Percentiles rank a stretch among this genome's conserved stretches.
phyloP scores from a whole-genome alignment of 768 basidiomycete species.

The Candolleomyces eurysporus region DNA sequence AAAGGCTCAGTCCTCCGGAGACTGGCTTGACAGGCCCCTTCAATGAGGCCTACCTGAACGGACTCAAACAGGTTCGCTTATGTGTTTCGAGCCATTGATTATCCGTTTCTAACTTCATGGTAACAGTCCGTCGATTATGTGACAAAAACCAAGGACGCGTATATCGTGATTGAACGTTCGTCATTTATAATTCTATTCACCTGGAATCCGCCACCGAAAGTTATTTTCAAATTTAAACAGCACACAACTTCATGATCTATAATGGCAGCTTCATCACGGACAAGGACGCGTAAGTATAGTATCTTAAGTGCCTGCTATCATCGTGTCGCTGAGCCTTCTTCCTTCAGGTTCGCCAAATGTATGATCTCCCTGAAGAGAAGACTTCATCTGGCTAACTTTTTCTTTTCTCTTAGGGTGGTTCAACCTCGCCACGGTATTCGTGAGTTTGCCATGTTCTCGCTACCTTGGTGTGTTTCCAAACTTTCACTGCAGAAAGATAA shows the following conservation, averaged over 20 bases:
- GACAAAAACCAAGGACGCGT: conserved; percentile 53
- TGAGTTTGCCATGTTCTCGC: conserved; percentile 23
- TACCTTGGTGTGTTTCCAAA: not conserved
- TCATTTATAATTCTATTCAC: not conserved
- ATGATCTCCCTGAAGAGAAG: conserved; percentile 14
- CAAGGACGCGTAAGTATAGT: conserved; percentile 27
- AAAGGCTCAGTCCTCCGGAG: conserved; percentile 53
- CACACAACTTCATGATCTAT: conserved; percentile 64
- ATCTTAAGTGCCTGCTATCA: not conserved
- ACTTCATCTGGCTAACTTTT: not conserved
- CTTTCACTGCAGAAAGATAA: conserved; percentile 37
- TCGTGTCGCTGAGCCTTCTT: no score
- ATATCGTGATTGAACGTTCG: conserved; percentile 49
- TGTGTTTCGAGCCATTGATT: not conserved
- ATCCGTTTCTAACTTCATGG: not conserved
- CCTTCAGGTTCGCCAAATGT: conserved; percentile 44
- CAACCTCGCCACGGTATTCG: conserved; percentile 54
- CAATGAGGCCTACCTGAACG: conserved; percentile 49
- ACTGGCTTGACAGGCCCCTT: conserved; percentile 55
- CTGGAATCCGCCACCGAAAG: no score
- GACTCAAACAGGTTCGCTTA: conserved; percentile 38
- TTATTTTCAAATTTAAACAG: not conserved
- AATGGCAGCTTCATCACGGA: conserved; percentile 50
- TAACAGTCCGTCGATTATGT: conserved; percentile 55
- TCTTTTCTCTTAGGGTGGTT: conserved; percentile 44